A percentile compares a stretch with the other conserved stretches of the same genome.
Conservation (phyloP, 129 eudicot species). For the Saussurea involucrata region DNA sequence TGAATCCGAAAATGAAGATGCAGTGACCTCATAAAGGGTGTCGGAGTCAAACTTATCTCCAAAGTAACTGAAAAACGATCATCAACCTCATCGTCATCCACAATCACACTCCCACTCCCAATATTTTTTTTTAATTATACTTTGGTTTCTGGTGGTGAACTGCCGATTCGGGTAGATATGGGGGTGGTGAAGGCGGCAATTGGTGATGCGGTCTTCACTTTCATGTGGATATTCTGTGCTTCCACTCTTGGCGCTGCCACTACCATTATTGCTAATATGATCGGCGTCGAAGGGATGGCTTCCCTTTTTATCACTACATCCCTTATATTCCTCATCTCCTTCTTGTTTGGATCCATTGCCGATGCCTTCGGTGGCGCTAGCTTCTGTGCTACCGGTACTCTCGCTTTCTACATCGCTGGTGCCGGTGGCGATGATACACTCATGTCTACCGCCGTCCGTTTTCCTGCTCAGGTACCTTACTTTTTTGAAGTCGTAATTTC, state of each 20-base stretch:
- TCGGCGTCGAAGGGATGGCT: slow-evolving; percentile 32
- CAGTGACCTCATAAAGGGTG: background rate
- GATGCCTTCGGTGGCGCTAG: slow-evolving; percentile 57
- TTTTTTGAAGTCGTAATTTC: background rate
- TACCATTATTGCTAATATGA: slow-evolving; percentile 27
- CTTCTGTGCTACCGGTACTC: slow-evolving; percentile 52
- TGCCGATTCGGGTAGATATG: background rate
- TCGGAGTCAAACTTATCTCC: background rate
- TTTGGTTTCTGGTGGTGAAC: background rate
- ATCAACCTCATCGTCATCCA: background rate
- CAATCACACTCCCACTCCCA: background rate
- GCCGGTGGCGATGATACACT: slow-evolving; percentile 31
- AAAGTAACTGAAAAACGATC: background rate
- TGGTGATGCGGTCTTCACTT: slow-evolving; percentile 46
- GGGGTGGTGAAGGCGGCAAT: slow-evolving; percentile 47
- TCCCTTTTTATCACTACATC: slow-evolving; percentile 41
- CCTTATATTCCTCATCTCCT: slow-evolving; percentile 33
- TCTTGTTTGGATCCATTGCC: slow-evolving; percentile 32
- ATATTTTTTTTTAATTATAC: too few species aligned
- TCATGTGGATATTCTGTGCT: slow-evolving; percentile 65
- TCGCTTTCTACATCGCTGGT: slow-evolving; percentile 54
- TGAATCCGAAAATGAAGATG: background rate
- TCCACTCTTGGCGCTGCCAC: slow-evolving; percentile 53
- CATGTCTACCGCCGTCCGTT: slow-evolving; percentile 50
- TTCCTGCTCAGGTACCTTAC: slow-evolving; percentile 57